phyloP scores from a whole-genome alignment of 192 early-diverging fungal species.

The Backusella westeae region DNA sequence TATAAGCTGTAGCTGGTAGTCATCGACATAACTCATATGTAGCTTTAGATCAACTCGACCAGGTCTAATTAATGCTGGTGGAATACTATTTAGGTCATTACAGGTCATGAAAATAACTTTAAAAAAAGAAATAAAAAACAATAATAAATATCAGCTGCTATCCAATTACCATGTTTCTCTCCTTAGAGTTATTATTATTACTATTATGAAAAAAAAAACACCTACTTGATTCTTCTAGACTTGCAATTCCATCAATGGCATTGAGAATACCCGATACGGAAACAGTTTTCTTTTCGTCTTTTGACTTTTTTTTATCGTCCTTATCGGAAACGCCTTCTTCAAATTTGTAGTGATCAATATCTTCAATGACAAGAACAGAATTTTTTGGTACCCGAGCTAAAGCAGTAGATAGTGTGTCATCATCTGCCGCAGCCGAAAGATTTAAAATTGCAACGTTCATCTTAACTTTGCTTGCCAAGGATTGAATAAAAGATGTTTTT shows the following conservation, averaged over 20 bases:
- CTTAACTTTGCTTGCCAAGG: constrained; percentile 47
- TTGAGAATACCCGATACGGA: constrained; percentile 48
- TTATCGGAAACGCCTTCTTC: constrained; percentile 10
- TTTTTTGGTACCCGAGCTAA: constrained; percentile 43
- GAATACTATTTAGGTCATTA: constrained; percentile 43
- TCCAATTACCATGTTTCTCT: not conserved
- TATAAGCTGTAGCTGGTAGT: constrained; percentile 42
- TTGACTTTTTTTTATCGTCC: constrained; percentile 15
- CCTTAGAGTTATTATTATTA: not conserved
- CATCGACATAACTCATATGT: constrained; percentile 44
- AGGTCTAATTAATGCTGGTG: constrained; percentile 51
- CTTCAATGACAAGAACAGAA: constrained; percentile 52
- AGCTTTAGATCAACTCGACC: constrained; percentile 51
- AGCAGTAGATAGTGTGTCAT: constrained; percentile 37
- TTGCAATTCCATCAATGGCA: constrained; percentile 49
- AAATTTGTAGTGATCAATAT: constrained; percentile 39
- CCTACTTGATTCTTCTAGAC: constrained; percentile 43
- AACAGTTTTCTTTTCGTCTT: constrained; percentile 26
- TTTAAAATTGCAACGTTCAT: constrained; percentile 50
- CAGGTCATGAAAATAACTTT: constrained; percentile 51
- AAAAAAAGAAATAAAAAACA: constrained; percentile 5
- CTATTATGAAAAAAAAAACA: not conserved
- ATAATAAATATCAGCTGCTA: not conserved
- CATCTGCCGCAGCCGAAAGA: constrained; percentile 41
- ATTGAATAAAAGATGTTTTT: constrained; percentile 54